Base-by-base conservation (phyloP, 345 rosid species). In the Rhizophora mangle region DNA sequence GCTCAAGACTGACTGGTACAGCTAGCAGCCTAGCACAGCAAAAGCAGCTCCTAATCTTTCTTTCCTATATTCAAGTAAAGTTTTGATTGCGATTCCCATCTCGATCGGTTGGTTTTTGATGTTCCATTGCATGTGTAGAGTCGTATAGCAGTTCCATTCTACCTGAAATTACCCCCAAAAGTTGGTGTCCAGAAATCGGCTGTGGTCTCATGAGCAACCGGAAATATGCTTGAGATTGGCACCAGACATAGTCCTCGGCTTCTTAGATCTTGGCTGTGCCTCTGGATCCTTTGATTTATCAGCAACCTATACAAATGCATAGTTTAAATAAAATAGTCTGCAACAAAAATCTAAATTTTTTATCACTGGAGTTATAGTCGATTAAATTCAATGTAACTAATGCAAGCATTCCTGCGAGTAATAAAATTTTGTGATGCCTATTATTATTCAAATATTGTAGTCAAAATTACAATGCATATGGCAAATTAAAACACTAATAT, bases 11-110 rank as follows among this genome's bases (percentile, higher is more conserved):
- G 18, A 65, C 72, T 47, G 79, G 78, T 64, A 81, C 83, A 82
- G 82, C 80, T 77, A 67, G 53, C 83, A 76, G 78, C 81, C 80
- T 77, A 57, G 53, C 85, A 76, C 71, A 72, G 71, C 82, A 61
- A 52, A 52, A 73, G 76, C 43, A 61, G 74, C 78, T 72, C 64
- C 77, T 80, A 68, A 53, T 78, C 22, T 66, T 60, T 75, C 64
- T 64, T 60, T 68, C 55, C 61, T 70, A 57, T 66, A 53, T 65
- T 63, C 62, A 71, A 64, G 78, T 70, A 74, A 56, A 43, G 49
- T 43, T 43, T 13, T 13, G 18, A 43, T 43, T 43, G 58, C 61
- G 59, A 58, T 20, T 10, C 58, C 62, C 37, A 36, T 39, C 62
- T 59, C 62, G 66, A 53, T 63, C 53, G 68, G 52, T 18, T 13